Conservation (phyloP, 148 eudicot species). For the Hydrangea macrophylla region DNA sequence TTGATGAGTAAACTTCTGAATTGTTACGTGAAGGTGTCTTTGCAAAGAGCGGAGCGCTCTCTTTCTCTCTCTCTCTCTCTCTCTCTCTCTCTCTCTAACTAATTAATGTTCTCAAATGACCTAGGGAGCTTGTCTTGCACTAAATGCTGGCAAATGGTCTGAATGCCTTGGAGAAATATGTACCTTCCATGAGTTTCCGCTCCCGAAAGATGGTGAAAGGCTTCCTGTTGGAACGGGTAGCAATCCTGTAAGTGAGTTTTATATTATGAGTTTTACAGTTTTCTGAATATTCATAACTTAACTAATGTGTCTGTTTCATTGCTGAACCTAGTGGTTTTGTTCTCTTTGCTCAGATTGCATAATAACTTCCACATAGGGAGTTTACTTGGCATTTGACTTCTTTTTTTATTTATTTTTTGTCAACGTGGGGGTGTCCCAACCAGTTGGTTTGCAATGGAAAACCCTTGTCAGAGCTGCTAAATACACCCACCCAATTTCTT, state of each 20-base stretch:
- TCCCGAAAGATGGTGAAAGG: constrained; percentile 70
- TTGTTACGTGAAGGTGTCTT: background rate
- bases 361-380: too few species aligned
- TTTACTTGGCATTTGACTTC: too few species aligned
- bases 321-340: constrained; percentile 2
- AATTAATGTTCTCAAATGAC: constrained; percentile 13
- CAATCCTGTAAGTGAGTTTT: constrained; percentile 82
- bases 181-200: constrained; percentile 52
- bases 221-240: constrained; percentile 97
- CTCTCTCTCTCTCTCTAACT: background rate
- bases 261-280: background rate
- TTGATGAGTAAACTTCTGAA: background rate
- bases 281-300: constrained; percentile 2
- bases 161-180: constrained; percentile 64
- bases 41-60: background rate
- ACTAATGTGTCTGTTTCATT: background rate
- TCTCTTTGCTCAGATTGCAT: constrained; percentile 2
- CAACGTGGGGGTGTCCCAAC: too few species aligned
- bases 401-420: too few species aligned
- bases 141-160: constrained; percentile 74
- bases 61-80: constrained; percentile 6
- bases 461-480: too few species aligned
- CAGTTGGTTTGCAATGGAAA: too few species aligned
- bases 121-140: constrained; percentile 89
- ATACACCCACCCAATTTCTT: too few species aligned